Evolutionary conservation across 805 yeast genomes (phyloP), one percentile per base, ranked within the genome.

Genomic region (Saturnispora serradocipensis): DNA sequence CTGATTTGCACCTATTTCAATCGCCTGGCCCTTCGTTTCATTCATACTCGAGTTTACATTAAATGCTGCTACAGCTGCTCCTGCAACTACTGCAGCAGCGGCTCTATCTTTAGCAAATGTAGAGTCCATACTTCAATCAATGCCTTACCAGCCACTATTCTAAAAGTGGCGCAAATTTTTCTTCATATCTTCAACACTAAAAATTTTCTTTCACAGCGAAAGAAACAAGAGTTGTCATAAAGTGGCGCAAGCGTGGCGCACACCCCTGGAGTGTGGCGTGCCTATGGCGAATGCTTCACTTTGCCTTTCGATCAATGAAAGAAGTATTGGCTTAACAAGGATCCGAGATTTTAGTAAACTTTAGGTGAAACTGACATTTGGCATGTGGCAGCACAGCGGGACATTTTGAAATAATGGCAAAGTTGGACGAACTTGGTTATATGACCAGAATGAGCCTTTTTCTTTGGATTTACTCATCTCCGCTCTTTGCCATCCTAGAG

Each of bases 21-120:
- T 34, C 25, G 28, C 18, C n/a, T 11, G 22, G 10, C 7, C 15
- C 6, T 16, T 22, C 5, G 38, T 25, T 36, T 5, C 11, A 13
- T 30, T 38, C 15, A n/a, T 28, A 15, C 16, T 7, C 15, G 43
- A 20, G 16, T 43, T 28, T n/a, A 45, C 47, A n/a, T 28, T 16
- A 15, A 30, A 48, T 10, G 47, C 48, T 6, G 54, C 51, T n/a
- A 45, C 39, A 13, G 53, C 50, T 10, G 52, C 54, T 30, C 49
- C 54, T 5, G 56, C 51, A 18, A 45, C 39, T 15, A 50, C 50
- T 7, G 51, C 54, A 22, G 51, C 54, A 7, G 55, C 39, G 30
- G 46, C 46, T 45, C 38, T 45, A 16, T 32, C 49, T 30, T 46
- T 30, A 4, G 25, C 35, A 22, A 35, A 36, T 25, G 25, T 38